phyloP scores from a whole-genome alignment of 1,139 yeast genomes.

The Meyerozyma elateridarum region DNA sequence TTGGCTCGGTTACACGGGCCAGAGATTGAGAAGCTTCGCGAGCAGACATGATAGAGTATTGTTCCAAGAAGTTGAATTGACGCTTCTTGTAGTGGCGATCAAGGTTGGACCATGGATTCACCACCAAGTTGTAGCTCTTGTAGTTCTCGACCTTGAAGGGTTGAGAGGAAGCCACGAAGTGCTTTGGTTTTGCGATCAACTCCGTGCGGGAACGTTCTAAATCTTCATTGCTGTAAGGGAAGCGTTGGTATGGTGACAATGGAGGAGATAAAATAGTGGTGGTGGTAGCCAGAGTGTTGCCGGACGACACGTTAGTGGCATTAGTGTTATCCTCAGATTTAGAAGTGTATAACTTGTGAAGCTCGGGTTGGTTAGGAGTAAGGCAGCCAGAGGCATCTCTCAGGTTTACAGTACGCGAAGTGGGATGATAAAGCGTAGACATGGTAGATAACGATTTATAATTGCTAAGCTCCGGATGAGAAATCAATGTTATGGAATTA shows the following conservation, averaged over 20 bases:
- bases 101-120: conserved; percentile 48
- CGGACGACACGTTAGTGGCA: not conserved
- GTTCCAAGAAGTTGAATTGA: conserved; percentile 48
- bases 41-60: conserved; percentile 30
- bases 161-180: conserved; percentile 17
- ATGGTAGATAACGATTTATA: conserved; percentile 30
- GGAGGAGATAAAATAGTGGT: conserved; percentile 57
- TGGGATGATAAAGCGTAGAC: conserved; percentile 34
- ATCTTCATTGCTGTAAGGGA: conserved; percentile 12
- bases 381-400: conserved; percentile 34
- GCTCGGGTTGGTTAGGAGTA: conserved; percentile 25
- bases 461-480: conserved; percentile 1
- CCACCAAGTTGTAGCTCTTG: conserved; percentile 42
- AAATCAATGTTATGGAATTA: conserved; percentile 4
- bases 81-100: conserved; percentile 39
- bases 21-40: conserved; percentile 11
- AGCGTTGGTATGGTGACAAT: conserved; percentile 52
- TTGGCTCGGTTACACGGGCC: conserved; percentile 17
- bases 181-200: conserved; percentile 7
- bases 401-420: conserved; percentile 24
- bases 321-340: not conserved
- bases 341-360: not conserved
- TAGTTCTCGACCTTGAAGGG: conserved; percentile 46
- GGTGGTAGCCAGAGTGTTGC: conserved; percentile 1
- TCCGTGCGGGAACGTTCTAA: conserved; percentile 11